Conservation (phyloP, 257 asterid genomes). For the Ballota nigra region DNA sequence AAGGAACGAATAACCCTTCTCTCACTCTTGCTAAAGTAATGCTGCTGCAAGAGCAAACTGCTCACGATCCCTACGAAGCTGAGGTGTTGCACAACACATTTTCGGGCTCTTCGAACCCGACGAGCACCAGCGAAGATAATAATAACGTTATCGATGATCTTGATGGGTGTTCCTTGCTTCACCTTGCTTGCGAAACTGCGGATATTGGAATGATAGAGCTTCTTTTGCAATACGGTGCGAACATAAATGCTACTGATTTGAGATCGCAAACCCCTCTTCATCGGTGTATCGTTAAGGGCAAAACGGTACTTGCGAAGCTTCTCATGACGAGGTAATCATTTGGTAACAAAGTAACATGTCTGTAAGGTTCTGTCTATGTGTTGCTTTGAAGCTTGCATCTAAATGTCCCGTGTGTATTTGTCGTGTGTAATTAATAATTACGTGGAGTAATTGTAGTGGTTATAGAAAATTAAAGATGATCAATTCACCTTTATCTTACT, state of each 20-base stretch:
- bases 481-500: too few species aligned
- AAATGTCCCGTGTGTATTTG: too few species aligned
- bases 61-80: slow-evolving; percentile 42
- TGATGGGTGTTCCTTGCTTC: slow-evolving; percentile 79
- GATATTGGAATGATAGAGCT: slow-evolving; percentile 98
- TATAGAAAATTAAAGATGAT: too few species aligned
- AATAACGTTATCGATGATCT: slow-evolving; percentile 33
- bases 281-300: slow-evolving; percentile 64
- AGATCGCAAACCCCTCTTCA: slow-evolving; percentile 77
- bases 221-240: slow-evolving; percentile 90
- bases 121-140: slow-evolving; percentile 45
- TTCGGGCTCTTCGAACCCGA: slow-evolving; percentile 31
- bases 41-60: slow-evolving; percentile 75
- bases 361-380: background rate
- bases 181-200: slow-evolving; percentile 87
- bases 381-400: background rate
- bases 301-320: slow-evolving; percentile 65
- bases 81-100: slow-evolving; percentile 32
- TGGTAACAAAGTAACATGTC: background rate
- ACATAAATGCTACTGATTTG: slow-evolving; percentile 71
- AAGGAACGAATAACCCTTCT: slow-evolving; percentile 49
- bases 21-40: slow-evolving; percentile 91
- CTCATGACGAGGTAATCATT: slow-evolving; percentile 70
- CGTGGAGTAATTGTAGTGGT: too few species aligned
- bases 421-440: too few species aligned